These are phyloP conservation scores for Fraxinus ornus DNA, from an alignment of 305 asterid genomes.

Conservation along the genomic window DNA sequence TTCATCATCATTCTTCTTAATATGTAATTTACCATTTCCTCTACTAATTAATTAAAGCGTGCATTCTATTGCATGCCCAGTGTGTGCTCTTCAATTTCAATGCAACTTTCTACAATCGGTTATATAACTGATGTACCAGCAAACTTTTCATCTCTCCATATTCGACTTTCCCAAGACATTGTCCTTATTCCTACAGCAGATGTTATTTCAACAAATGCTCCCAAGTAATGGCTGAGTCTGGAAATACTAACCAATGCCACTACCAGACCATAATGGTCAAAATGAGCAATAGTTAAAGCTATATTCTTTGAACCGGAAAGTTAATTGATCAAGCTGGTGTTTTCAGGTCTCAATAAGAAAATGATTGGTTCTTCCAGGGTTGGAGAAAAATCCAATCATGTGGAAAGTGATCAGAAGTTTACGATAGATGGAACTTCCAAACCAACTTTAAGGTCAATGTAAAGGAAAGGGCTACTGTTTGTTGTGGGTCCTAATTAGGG, in stretches of 20 bases:
- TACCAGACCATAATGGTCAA: not conserved
- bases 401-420: not conserved
- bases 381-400: not conserved
- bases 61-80: not conserved
- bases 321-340: not conserved
- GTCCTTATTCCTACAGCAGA: not conserved
- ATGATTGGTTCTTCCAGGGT: not conserved
- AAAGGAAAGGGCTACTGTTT: not conserved
- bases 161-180: not conserved
- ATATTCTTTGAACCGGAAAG: not conserved
- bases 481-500: not conserved
- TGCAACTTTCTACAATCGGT: not conserved
- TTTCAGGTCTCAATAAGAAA: not conserved
- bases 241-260: not conserved
- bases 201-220: not conserved
- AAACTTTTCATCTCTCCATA: not conserved
- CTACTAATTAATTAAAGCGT: not conserved
- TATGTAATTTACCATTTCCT: not conserved
- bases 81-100: too few species aligned
- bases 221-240: not conserved
- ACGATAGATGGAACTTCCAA: not conserved
- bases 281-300: not conserved
- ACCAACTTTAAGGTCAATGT: not conserved
- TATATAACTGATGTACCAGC: not conserved
- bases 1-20: not conserved